These are phyloP conservation scores for Mycosarcoma maydis DNA, from an alignment of 1,284 basidiomycete species.

Conservation along the genomic window DNA sequence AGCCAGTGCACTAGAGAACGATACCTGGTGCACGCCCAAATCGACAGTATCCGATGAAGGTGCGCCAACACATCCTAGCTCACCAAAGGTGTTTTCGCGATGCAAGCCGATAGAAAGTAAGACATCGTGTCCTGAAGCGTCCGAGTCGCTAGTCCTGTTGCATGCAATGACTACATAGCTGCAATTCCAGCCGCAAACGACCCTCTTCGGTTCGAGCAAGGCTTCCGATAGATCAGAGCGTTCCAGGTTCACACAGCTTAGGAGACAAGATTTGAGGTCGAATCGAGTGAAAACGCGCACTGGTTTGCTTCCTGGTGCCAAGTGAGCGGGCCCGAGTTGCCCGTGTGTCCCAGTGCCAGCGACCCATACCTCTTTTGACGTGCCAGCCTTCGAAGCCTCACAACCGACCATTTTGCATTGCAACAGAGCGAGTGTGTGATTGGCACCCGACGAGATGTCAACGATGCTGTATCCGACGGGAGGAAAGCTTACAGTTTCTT, in stretches of 20 bases:
- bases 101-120: constrained; percentile 33
- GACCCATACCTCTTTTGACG: constrained; percentile 18
- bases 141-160: too few species aligned
- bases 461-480: constrained; percentile 8
- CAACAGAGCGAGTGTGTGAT: constrained; percentile 41
- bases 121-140: constrained; percentile 4
- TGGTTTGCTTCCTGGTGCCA: not conserved
- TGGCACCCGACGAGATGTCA: constrained; percentile 34
- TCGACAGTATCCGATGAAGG: not conserved
- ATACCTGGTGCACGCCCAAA: constrained; percentile 17
- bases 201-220: constrained; percentile 6
- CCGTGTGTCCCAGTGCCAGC: constrained; percentile 26
- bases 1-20: constrained; percentile 12
- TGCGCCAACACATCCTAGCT: constrained; percentile 17
- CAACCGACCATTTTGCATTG: not conserved
- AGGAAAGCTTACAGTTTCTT: constrained; percentile 13
- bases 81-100: constrained; percentile 35
- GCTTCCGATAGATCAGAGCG: not conserved
- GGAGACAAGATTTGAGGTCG: constrained; percentile 8
- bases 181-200: constrained; percentile 46
- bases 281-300: constrained; percentile 13
- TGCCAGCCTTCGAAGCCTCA: not conserved
- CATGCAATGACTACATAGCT: constrained; percentile 31
- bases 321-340: constrained; percentile 22
- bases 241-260: not conserved